Base-by-base conservation (phyloP, 768 basidiomycete species). In the Polyporus arcularius region DNA sequence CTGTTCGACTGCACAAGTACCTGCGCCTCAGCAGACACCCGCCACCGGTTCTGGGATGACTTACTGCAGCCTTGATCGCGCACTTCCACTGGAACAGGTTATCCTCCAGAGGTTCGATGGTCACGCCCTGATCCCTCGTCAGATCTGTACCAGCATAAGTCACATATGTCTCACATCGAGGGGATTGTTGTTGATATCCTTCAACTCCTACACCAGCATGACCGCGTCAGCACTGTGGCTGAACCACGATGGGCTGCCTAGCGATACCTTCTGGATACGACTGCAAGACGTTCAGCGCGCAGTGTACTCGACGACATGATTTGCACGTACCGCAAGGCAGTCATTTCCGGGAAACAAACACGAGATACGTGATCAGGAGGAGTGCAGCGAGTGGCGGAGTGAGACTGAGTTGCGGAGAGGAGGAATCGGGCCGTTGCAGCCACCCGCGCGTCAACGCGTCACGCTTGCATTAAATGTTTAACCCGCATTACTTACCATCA, bases 1-100 rank as follows among this genome's bases (percentile, higher is more conserved):
- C 89, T 90, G 65, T 89, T 86, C 48, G 84, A 69, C 92, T 94
- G 64, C 21, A 18, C 55, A 53, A 30, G 46, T 30, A 53, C 31
- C 60, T 58, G 50, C 50, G 53, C 45, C 52, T 50, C 3, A 9
- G 15, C 5, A 30, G 9, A 7, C 16, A 11, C 5, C 2, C n/a
- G 16, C 14, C 2, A 16, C 11, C 11, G 14, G 30, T 31, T 28
- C 7, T 9, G 11, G 48, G 55, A 53, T 55, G 26, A 74, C 87
- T 64, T 64, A 93, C 92, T 49, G 84, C 79, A 57, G 87, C 92
- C 71, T 87, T 90, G 66, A 94, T 84, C 10, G 80, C 70, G 65
- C 92, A 91, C 59, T 88, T 84, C 93, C 92, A 94, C 61, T 85
- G 75, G 58, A 90, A 84, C 18, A 93, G 47, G 71, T 93, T 91